These are phyloP conservation scores for Plectranthus barbatus DNA, from an alignment of 257 asterid species.

Conservation along the genomic window DNA sequence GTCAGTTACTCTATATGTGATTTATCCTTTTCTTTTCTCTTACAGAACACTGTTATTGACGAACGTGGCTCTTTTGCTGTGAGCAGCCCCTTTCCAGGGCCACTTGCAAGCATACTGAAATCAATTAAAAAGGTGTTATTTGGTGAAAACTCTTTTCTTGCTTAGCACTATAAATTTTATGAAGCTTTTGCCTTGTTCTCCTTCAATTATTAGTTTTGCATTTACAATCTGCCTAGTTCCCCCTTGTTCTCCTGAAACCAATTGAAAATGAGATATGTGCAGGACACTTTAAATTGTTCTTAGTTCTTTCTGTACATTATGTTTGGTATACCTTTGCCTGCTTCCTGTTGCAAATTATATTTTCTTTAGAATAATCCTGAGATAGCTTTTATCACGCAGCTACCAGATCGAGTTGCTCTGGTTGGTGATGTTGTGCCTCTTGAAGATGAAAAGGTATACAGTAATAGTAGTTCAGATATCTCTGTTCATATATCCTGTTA, in stretches of 20 bases:
- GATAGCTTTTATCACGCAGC: slow-evolving; percentile 36
- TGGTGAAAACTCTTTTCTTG: neutral
- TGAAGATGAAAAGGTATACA: slow-evolving; percentile 60
- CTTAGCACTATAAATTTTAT: neutral
- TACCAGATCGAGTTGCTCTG: slow-evolving; percentile 82
- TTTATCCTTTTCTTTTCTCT: slow-evolving; percentile 13
- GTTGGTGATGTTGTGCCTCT: slow-evolving; percentile 67
- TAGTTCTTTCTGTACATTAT: neutral
- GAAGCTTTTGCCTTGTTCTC: neutral
- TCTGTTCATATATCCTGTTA: neutral
- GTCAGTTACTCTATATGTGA: neutral
- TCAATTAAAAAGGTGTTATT: slow-evolving; percentile 56
- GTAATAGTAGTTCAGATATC: neutral
- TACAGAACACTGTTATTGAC: slow-evolving; percentile 75
- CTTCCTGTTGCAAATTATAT: slow-evolving; percentile 12
- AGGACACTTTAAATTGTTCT: neutral
- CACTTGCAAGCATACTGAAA: slow-evolving; percentile 49
- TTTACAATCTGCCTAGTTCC: neutral
- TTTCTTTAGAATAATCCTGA: neutral
- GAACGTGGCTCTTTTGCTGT: slow-evolving; percentile 91
- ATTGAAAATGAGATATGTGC: neutral
- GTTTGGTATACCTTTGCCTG: neutral
- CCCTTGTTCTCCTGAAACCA: neutral
- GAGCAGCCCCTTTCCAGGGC: slow-evolving; percentile 69
- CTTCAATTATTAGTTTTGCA: neutral